Evolutionary conservation across 1,139 yeast species (phyloP).

Genomic region (Pichia sp.): DNA sequence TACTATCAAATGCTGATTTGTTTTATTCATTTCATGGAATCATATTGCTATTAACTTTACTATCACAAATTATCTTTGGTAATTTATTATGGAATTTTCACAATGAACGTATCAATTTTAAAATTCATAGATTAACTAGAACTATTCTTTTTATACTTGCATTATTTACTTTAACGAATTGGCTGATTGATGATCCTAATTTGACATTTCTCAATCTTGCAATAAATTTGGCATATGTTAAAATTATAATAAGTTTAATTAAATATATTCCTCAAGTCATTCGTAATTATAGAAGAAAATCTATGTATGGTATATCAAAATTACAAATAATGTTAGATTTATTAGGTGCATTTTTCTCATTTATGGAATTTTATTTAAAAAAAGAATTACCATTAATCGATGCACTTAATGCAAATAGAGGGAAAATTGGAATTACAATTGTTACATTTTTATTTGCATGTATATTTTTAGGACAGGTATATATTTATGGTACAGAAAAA

Average conservation of each 20-base stretch:
- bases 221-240: conserved; percentile 40
- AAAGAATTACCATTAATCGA: conserved; percentile 18
- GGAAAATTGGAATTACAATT: conserved; percentile 33
- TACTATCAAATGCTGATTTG: conserved; percentile 37
- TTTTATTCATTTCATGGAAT: conserved; percentile 41
- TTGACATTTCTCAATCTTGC: conserved; percentile 34
- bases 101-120: conserved; percentile 25
- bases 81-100: conserved; percentile 29
- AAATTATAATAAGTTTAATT: conserved; percentile 48
- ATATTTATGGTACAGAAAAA: conserved; percentile 16
- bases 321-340: conserved; percentile 45
- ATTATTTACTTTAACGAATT: conserved; percentile 16
- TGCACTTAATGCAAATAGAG: conserved; percentile 30
- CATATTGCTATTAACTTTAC: conserved; percentile 31
- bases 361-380: conserved; percentile 40
- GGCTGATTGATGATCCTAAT: conserved; percentile 11
- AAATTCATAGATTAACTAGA: conserved; percentile 24
- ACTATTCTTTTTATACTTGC: conserved; percentile 9
- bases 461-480: conserved; percentile 30
- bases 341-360: conserved; percentile 47
- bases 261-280: conserved; percentile 59
- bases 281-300: conserved; percentile 46
- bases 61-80: conserved; percentile 35
- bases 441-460: conserved; percentile 33
- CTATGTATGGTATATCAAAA: conserved; percentile 55